Conservation (phyloP, 2,329 filamentous ascomycete genomes). For the Aurifilum marmelostoma region DNA sequence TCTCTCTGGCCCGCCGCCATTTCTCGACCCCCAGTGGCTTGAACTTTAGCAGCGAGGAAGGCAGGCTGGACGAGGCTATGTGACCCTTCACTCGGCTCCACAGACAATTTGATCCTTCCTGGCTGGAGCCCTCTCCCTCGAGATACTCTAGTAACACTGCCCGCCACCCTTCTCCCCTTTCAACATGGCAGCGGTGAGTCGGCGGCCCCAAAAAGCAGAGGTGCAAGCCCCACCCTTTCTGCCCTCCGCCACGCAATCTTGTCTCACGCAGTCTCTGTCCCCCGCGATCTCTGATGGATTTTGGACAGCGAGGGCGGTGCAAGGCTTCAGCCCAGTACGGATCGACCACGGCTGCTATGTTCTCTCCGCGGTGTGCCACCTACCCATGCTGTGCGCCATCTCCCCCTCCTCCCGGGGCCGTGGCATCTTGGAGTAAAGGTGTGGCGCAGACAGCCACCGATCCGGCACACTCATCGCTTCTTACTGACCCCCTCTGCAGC, state of each 20-base stretch:
- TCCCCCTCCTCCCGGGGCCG: no score
- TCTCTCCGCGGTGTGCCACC: no score
- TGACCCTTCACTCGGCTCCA: not conserved
- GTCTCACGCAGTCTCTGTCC: not conserved
- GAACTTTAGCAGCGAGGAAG: not conserved
- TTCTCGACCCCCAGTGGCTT: not conserved
- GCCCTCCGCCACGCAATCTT: not conserved
- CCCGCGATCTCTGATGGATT: not conserved
- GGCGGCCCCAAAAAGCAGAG: not conserved
- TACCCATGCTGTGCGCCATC: not conserved
- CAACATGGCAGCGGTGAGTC: not conserved
- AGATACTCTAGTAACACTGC: not conserved
- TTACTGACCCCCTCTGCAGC: not conserved
- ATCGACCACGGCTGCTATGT: not conserved
- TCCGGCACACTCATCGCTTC: not conserved
- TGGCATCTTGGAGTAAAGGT: not conserved
- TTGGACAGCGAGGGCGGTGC: not conserved
- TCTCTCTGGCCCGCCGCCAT: not conserved
- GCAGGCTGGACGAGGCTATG: not conserved
- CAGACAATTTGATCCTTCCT: not conserved
- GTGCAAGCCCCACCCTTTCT: not conserved
- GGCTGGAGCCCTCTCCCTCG: not conserved
- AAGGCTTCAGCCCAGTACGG: not conserved
- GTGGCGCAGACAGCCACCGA: not conserved
- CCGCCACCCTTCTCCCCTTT: no score